Conservation (phyloP, 345 rosid species). For the Pistacia integerrima region DNA sequence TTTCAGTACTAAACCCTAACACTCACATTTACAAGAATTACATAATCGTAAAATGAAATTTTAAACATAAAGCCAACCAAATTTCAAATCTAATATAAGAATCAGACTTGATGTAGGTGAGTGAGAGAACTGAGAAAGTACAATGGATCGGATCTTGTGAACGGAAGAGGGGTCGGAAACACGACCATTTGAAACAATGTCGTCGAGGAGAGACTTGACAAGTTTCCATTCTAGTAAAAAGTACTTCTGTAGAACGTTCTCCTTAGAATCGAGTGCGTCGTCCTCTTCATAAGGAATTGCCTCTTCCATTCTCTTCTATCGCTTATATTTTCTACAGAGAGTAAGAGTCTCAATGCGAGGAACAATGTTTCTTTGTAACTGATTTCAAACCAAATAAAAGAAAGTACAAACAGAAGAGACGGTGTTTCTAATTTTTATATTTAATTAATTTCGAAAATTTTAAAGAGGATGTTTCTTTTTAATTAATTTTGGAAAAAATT, state of each 20-base stretch:
- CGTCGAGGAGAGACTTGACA: constrained; percentile 71
- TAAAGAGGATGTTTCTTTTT: no score
- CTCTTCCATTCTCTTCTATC: constrained; percentile 38
- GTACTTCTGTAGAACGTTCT: constrained; percentile 71
- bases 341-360: no score
- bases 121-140: constrained; percentile 23
- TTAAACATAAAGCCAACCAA: background rate
- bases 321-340: background rate
- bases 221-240: constrained; percentile 87
- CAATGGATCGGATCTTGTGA: constrained; percentile 81
- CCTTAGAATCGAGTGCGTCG: constrained; percentile 76
- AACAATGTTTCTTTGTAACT: no score
- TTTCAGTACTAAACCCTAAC: background rate
- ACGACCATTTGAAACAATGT: constrained; percentile 62
- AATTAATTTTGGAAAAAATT: no score
- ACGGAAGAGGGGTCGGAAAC: constrained; percentile 65
- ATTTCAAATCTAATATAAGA: background rate
- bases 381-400: background rate
- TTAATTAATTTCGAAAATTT: no score
- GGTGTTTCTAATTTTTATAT: no score
- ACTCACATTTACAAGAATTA: background rate
- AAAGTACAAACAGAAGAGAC: no score
- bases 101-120: background rate
- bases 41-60: background rate
- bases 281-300: constrained; percentile 46